Conservation (phyloP, 2,329 filamentous ascomycete genomes). For the Cylindrodendrum hubeiense region DNA sequence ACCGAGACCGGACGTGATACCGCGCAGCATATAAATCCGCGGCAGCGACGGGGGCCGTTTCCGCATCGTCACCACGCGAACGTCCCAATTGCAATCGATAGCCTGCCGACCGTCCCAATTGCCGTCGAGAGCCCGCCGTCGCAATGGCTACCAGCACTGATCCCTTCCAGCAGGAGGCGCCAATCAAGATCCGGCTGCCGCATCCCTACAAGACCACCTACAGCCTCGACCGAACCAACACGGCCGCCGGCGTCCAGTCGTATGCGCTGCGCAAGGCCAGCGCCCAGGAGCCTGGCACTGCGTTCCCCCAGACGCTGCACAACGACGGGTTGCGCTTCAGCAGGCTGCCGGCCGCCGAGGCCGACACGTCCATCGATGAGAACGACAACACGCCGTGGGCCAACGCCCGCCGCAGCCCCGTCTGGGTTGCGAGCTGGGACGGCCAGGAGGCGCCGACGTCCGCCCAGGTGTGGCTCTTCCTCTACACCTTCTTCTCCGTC, state of each 20-base stretch:
- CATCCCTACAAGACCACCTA: slow-evolving; percentile 42
- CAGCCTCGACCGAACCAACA: slow-evolving; percentile 33
- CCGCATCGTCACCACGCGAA: neutral
- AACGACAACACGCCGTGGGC: slow-evolving; percentile 60
- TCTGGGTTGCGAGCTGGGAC: slow-evolving; percentile 57
- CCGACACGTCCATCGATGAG: slow-evolving; percentile 37
- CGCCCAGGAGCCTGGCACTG: slow-evolving; percentile 30
- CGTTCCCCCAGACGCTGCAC: slow-evolving; percentile 38
- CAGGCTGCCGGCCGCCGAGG: slow-evolving; percentile 32
- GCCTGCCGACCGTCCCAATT: too few relatives aligned
- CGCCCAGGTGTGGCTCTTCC: slow-evolving; percentile 62
- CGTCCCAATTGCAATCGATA: neutral
- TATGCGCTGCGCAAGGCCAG: slow-evolving; percentile 38
- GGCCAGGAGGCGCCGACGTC: slow-evolving; percentile 52
- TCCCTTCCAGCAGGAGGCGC: slow-evolving; percentile 35
- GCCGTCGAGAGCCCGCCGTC: slow-evolving; percentile 1
- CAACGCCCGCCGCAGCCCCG: slow-evolving; percentile 60
- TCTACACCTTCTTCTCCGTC: slow-evolving; percentile 60
- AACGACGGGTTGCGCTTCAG: slow-evolving; percentile 34
- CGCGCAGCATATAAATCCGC: slow-evolving; percentile 2
- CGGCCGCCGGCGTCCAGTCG: slow-evolving; percentile 27
- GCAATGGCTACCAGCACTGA: slow-evolving; percentile 31
- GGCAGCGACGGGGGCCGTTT: neutral
- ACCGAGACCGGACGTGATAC: slow-evolving; percentile 15
- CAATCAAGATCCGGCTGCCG: slow-evolving; percentile 59